Evolutionary conservation across 805 yeast species (phyloP), one percentile per base, ranked within the genome.

Genomic region (Ascoidea asiatica): DNA sequence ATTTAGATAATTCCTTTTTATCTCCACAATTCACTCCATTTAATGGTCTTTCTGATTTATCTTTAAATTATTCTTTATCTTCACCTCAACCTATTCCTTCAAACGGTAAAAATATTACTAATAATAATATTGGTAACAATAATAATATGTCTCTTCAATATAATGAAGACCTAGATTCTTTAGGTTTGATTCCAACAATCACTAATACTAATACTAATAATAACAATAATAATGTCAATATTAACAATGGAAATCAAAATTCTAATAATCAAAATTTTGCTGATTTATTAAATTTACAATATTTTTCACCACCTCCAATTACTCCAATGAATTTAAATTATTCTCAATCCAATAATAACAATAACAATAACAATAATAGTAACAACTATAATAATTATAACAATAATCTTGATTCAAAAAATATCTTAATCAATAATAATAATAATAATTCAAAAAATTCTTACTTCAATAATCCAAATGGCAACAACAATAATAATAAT

Each of bases 1-100:
- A 45, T 23, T 39, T 47, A n/a, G 38, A 43, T 21, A 37, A n/a
- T 17, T 48, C 43, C 19, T 45, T 45, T 21, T 46, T 48, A 20
- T 44, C 50, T 15, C 50, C 50, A 2, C 35, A 29, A 15, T 29
- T 29, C 35, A 29, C 8, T 29, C 35, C 35, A 8, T 11, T 15
- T 15, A 29, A 29, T 3, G 15, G 15, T 15, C 15, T 29, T 8
- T 15, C 15, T 8, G 35, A 29, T 15, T 29, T 29, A 15, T 15
- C 35, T 29, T 11, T 29, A 29, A 29, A 29, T 15, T 29, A 29
- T 15, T 29, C 35, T 8, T 29, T 29, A 3, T 11, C 8, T 29
- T 29, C 35, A 11, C 35, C 35, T 29, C 35, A 29, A 29, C 8
- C 15, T 29, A 29, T 11, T 15, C 35, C 35, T 29, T 29, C 15